Evolutionary conservation across 2,329 filamentous ascomycete genomes (phyloP).

Genomic region (Rhynchosporium agropyri): DNA sequence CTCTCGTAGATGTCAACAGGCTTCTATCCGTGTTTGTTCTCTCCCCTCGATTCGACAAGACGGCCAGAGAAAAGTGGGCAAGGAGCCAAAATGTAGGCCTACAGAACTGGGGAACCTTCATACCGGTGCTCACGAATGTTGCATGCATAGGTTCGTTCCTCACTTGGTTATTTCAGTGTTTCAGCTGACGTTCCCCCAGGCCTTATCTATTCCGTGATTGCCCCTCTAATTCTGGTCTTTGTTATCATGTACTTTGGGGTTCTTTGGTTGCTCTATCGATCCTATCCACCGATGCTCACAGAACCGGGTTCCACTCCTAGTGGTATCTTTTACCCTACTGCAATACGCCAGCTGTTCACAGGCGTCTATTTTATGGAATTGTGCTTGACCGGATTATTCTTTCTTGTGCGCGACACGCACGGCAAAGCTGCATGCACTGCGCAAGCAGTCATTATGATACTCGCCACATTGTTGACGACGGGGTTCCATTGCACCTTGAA

Average conservation of each 20-base stretch:
- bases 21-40: constrained; percentile 25
- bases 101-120: constrained; percentile 32
- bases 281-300: constrained; percentile 28
- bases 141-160: constrained; percentile 32
- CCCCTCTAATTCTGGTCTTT: constrained; percentile 19
- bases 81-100: constrained; percentile 33
- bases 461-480: background rate
- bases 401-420: constrained; percentile 32
- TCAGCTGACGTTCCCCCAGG: constrained; percentile 48
- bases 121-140: constrained; percentile 34
- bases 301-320: constrained; percentile 57
- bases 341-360: constrained; percentile 34
- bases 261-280: constrained; percentile 10
- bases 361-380: constrained; percentile 36
- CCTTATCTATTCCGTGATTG: constrained; percentile 33
- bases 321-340: constrained; percentile 47
- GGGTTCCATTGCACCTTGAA: constrained; percentile 5
- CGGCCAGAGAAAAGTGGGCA: constrained; percentile 30
- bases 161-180: constrained; percentile 10
- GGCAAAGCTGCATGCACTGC: constrained; percentile 26
- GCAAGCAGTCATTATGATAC: constrained; percentile 34
- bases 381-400: constrained; percentile 33
- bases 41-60: constrained; percentile 31
- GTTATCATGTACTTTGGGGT: constrained; percentile 9
- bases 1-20: constrained; percentile 20